Evolutionary conservation across 306 rosid genomes (phyloP).

Genomic region (Glycine latifolia): DNA sequence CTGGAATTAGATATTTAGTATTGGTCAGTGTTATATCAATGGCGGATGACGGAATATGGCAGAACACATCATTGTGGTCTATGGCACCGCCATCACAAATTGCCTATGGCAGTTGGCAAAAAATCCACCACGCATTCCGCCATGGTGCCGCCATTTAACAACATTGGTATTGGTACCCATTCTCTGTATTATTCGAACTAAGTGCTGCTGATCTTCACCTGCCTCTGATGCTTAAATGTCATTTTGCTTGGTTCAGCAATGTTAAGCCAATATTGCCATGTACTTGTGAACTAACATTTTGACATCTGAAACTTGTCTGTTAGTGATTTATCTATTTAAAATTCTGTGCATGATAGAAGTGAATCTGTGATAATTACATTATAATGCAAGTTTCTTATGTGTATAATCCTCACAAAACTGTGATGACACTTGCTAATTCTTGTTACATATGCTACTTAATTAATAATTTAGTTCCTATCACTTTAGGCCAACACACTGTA

Average conservation of each 20-base stretch:
- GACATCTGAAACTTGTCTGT: conserved; percentile 4
- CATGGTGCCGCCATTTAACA: no score
- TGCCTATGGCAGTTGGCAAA: no score
- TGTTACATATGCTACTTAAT: conserved; percentile 26
- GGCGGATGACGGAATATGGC: no score
- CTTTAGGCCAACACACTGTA: conserved; percentile 87
- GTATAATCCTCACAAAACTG: conserved; percentile 5
- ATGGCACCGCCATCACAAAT: no score
- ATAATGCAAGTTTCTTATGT: conserved; percentile 16
- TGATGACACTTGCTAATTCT: conserved; percentile 24
- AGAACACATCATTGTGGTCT: no score
- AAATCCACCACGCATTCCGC: no score
- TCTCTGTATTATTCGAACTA: conserved; percentile 24
- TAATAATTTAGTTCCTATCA: conserved; percentile 36
- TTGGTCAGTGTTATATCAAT: not conserved
- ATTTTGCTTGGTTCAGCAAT: not conserved
- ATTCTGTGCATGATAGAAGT: conserved; percentile 16
- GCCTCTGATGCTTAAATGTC: conserved; percentile 21
- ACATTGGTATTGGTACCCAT: not conserved
- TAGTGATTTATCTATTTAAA: conserved; percentile 19
- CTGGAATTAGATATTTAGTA: conserved; percentile 26
- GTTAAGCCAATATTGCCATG: not conserved
- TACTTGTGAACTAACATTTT: conserved; percentile 8
- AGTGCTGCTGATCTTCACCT: not conserved
- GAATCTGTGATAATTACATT: conserved; percentile 31